Conservation (phyloP, 75 land plant genomes). For the Pseudotsuga menziesii region DNA sequence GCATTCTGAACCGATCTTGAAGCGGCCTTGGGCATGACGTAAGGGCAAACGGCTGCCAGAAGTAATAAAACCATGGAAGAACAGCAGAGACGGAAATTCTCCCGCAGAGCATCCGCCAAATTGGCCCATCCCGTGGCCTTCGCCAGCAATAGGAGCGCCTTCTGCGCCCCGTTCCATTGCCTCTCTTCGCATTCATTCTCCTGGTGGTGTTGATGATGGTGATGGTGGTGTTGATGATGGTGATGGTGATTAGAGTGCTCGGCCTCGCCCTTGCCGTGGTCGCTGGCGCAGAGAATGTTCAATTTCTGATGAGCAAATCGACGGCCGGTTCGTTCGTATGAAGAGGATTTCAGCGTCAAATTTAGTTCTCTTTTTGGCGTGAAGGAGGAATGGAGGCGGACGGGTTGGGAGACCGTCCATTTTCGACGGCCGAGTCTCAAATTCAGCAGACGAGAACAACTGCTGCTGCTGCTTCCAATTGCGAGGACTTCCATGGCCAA, state of each 20-base stretch:
- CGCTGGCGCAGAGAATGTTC: not conserved
- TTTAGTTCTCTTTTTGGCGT: not conserved
- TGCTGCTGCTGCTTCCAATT: not conserved
- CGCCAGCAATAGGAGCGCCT: slow-evolving; percentile 44
- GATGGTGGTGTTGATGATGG: slow-evolving; percentile 25
- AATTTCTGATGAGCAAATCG: not conserved
- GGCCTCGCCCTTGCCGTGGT: slow-evolving; percentile 15
- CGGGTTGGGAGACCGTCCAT: not conserved
- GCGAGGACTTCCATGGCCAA: not conserved
- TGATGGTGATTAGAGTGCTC: slow-evolving; percentile 12
- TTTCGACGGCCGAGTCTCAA: not conserved
- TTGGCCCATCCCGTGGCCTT: slow-evolving; percentile 52
- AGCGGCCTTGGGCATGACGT: slow-evolving; percentile 30
- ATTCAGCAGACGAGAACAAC: not conserved
- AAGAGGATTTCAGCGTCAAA: not conserved
- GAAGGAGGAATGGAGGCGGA: not conserved
- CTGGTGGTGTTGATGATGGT: slow-evolving; percentile 35
- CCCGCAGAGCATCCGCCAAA: slow-evolving; percentile 72
- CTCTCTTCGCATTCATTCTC: slow-evolving; percentile 3
- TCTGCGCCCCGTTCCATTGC: slow-evolving; percentile 38
- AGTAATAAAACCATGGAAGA: slow-evolving; percentile 63
- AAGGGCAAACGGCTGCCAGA: slow-evolving; percentile 64
- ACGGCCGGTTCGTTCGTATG: not conserved
- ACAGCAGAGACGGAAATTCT: slow-evolving; percentile 77
- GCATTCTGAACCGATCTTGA: slow-evolving; percentile 51